Percentiles rank a stretch among this genome's conserved stretches.
Conservation (phyloP, 257 asterid genomes). For the Solanum rostratum region DNA sequence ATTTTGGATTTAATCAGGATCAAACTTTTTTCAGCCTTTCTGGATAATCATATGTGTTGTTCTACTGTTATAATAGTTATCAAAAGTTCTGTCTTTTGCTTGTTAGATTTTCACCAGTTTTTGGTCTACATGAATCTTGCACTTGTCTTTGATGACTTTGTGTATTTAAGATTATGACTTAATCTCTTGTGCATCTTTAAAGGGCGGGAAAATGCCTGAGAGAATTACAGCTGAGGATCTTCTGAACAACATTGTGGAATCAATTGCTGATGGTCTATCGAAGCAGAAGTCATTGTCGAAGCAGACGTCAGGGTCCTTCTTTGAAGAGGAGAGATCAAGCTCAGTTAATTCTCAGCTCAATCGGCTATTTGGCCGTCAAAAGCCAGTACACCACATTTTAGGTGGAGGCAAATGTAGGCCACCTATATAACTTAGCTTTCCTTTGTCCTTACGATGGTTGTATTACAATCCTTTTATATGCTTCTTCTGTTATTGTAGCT, state of each 20-base stretch:
- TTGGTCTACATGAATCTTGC: background rate
- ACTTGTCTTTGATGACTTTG: background rate
- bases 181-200: background rate
- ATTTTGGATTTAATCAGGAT: background rate
- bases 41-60: background rate
- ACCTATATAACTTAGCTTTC: background rate
- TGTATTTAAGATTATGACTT: background rate
- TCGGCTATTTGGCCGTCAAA: conserved; percentile 72
- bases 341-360: conserved; percentile 32
- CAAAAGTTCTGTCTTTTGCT: background rate
- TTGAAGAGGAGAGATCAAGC: conserved; percentile 35
- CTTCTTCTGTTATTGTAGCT: conserved; percentile 32
- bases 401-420: conserved; percentile 83
- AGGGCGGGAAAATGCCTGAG: conserved; percentile 48
- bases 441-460: background rate
- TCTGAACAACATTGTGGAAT: conserved; percentile 47
- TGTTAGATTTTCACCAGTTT: background rate
- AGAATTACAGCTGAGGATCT: conserved; percentile 57
- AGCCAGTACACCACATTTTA: conserved; percentile 59
- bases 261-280: conserved; percentile 40
- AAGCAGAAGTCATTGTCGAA: conserved; percentile 44
- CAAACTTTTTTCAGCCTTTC: background rate
- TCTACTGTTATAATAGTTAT: background rate
- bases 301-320: conserved; percentile 42
- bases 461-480: background rate